phyloP scores from a whole-genome alignment of 2,329 filamentous ascomycete species.

The Incumbomyces lentus region DNA sequence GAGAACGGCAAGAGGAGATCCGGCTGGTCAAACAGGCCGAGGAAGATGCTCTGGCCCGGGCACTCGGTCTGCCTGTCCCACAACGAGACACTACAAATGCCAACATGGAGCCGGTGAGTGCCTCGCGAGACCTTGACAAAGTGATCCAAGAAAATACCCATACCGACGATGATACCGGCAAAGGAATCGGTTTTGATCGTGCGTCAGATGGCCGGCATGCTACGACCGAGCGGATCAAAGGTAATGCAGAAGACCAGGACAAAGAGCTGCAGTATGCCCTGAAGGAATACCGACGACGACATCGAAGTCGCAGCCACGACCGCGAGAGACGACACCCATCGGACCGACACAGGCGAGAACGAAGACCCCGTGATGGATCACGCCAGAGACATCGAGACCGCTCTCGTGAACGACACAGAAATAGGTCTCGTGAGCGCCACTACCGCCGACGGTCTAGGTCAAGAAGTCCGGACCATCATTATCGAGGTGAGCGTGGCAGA shows the following conservation, averaged over 20 bases:
- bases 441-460: conserved; percentile 2
- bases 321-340: conserved; percentile 23
- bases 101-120: conserved; percentile 51
- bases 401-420: conserved; percentile 9
- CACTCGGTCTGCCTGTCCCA: conserved; percentile 67
- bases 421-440: conserved; percentile 7
- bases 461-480: neutral
- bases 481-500: conserved; percentile 4
- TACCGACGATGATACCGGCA: conserved; percentile 22
- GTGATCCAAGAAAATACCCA: conserved; percentile 36
- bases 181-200: conserved; percentile 27
- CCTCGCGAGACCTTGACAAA: conserved; percentile 44
- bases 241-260: conserved; percentile 18
- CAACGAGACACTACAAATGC: conserved; percentile 45
- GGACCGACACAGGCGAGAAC: conserved; percentile 19
- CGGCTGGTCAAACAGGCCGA: conserved; percentile 79
- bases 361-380: conserved; percentile 22
- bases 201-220: conserved; percentile 23
- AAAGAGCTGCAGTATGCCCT: conserved; percentile 20
- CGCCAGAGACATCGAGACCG: conserved; percentile 9
- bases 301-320: conserved; percentile 17
- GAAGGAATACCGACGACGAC: conserved; percentile 26
- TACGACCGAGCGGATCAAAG: conserved; percentile 23
- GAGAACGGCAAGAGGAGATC: conserved; percentile 65
- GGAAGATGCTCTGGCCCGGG: conserved; percentile 76